Evolutionary conservation across 495 filamentous ascomycete genomes (phyloP), one percentile per base, ranked within the genome.

Genomic region (Aspergillus haitiensis): DNA sequence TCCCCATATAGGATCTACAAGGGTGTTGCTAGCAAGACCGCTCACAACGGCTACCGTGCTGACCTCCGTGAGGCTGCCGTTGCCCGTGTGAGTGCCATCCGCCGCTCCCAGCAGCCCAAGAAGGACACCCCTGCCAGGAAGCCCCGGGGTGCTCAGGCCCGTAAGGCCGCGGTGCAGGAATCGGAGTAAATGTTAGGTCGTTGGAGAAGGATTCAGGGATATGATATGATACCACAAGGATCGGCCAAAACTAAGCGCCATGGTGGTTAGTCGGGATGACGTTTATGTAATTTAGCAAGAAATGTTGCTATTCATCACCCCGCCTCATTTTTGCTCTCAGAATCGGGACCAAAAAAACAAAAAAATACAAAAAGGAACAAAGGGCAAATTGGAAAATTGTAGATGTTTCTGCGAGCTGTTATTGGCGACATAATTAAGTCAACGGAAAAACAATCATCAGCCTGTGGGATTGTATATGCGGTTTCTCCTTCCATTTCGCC

Each of bases 1-100:
- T 13, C 21, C 40, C 7, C 53, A 9, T 64, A 52, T 69, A 97
- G 93, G 82, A 90, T 89, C 76, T 97, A 91, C 84, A 89, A 86
- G 80, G 79, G 82, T 64, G 86, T 98, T 70, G 93, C 88, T 72
- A 86, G 79, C 79, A 78, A 78, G 72, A 87, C 87, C 60, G 89
- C 92, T 69, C 92, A 90, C 85, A 80, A 83, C 73, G 81, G 84
- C 66, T 95, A 94, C 84, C 87, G 94, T 71, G 72, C 87, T 67
- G 94, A 98, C 72, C 82, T 98, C 73, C 90, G 92, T 63, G 82
- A 86, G 69, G 87, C 86, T 65, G 92, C 92, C 63, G 88, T 98
- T 71, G 82, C 93, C 73, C 90, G 94, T 67, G 93, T 89, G 65
- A 91, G 87, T 72, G 90, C 91, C 67, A 83, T 98, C 80, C 89